Conservation (phyloP, 1,284 basidiomycete species). For the Cutaneotrichosporon sp. region DNA sequence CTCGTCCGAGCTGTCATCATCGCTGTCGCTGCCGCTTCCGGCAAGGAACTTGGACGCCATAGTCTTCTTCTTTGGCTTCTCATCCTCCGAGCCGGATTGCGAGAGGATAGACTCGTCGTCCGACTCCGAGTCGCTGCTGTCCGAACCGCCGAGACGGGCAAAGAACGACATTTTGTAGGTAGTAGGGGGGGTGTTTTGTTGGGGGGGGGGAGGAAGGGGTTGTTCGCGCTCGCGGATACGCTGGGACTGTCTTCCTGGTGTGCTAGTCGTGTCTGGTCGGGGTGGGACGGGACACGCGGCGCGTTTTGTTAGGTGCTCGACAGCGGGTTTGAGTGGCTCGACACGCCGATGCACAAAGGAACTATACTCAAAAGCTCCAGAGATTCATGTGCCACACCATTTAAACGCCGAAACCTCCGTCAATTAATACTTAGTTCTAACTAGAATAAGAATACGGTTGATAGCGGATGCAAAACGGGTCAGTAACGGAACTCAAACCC, state of each 20-base stretch:
- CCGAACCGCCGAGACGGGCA: slow-evolving; percentile 40
- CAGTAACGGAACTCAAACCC: too few relatives aligned
- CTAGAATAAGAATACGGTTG: neutral
- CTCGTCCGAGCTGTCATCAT: slow-evolving; percentile 31
- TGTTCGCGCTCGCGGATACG: slow-evolving; percentile 6
- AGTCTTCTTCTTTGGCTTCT: slow-evolving; percentile 34
- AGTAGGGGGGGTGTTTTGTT: slow-evolving; percentile 6
- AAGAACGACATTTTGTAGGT: slow-evolving; percentile 36
- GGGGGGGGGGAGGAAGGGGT: neutral
- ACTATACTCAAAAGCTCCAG: neutral
- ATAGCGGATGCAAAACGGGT: neutral
- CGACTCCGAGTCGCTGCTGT: slow-evolving; percentile 44
- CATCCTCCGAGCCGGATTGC: slow-evolving; percentile 34
- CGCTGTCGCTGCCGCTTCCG: slow-evolving; percentile 32
- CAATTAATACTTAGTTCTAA: neutral
- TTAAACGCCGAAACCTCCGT: slow-evolving; percentile 8
- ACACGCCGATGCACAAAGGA: slow-evolving; percentile 3
- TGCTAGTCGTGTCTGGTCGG: slow-evolving; percentile 9
- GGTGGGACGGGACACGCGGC: slow-evolving; percentile 1
- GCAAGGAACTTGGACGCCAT: slow-evolving; percentile 45
- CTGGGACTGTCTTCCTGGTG: neutral
- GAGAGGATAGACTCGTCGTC: slow-evolving; percentile 51
- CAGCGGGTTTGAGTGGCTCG: neutral
- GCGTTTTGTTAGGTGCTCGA: slow-evolving; percentile 11
- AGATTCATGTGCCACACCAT: slow-evolving; percentile 5